Evolutionary conservation across 345 rosid genomes (phyloP), one percentile per base, ranked within the genome.

Genomic region (Populus nigra): DNA sequence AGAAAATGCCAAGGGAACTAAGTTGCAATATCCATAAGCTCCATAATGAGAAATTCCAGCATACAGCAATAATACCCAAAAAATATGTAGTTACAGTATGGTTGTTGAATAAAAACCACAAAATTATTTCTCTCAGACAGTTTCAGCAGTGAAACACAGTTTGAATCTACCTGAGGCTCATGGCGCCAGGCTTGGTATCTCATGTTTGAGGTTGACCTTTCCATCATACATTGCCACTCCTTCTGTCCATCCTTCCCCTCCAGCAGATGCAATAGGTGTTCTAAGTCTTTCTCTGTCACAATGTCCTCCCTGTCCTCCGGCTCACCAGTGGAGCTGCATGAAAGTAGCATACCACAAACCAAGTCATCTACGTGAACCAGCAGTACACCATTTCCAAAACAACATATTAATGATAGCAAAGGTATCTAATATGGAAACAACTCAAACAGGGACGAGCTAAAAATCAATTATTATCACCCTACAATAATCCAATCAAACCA

Each of bases 211-310:
- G 94, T 91, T 78, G 90, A 84, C 66, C 82, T 89, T 73, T 91
- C 94, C 99, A 96, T 93, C 89, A 96, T 82, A 76, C 73, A 78
- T 83, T 93, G 99, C 98, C 99, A 96, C 65, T 93, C 97, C 80
- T 84, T 82, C 70, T 86, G 90, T 25, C 87, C 88, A 79, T 86
- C 91, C 68, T 79, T 89, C 47, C 85, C 88, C 85, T 92, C 93
- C 75, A 93, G 89, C 69, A 93, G 85, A 73, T 86, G 87, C 80
- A 91, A 63, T 70, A 96, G 88, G 86, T 89, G 98, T 71, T 94
- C 87, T 18, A 96, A 74, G 86, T 94, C 99, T 77, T 81, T 86
- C 83, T 93, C 96, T 15, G 89, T 86, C 65, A 96, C 89, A 76
- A 91, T 65, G 7, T 88, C 90, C 66, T 85, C 84, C 49, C 80